Evolutionary conservation across 2,329 filamentous ascomycete genomes (phyloP).

Genomic region (Fusarium goolgardi): DNA sequence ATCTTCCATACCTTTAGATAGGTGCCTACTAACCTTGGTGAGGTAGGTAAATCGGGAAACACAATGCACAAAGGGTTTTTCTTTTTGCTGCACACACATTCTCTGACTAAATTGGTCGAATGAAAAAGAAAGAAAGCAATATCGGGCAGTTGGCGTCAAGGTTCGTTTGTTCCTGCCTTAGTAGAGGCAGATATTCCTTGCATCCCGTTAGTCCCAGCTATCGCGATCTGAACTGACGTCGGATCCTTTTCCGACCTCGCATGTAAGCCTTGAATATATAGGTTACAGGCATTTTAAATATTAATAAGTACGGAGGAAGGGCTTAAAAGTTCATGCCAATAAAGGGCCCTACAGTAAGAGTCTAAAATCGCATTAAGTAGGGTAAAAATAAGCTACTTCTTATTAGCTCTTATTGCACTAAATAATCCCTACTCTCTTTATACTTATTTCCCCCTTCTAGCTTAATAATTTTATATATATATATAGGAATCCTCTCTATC

Average conservation of each 20-base stretch:
- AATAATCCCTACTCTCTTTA: too few species aligned
- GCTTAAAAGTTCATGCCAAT: too few species aligned
- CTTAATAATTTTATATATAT: too few species aligned
- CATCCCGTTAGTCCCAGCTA: background rate
- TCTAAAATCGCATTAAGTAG: too few species aligned
- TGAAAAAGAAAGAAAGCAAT: slow-evolving; percentile 15
- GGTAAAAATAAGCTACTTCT: too few species aligned
- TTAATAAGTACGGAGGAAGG: too few species aligned
- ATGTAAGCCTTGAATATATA: background rate
- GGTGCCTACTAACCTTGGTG: background rate
- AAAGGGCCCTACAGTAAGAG: too few species aligned
- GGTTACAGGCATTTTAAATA: too few species aligned
- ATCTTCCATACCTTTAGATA: background rate
- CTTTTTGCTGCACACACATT: background rate
- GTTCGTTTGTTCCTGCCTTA: slow-evolving; percentile 23
- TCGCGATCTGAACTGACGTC: background rate
- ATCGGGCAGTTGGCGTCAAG: slow-evolving; percentile 17
- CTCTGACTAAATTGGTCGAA: slow-evolving; percentile 1
- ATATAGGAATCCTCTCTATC: too few species aligned
- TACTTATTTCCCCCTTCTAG: too few species aligned
- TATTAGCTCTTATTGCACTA: too few species aligned
- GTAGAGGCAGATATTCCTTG: background rate
- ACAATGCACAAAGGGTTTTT: slow-evolving; percentile 24
- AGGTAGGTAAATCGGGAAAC: background rate
- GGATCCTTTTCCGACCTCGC: slow-evolving; percentile 1